Conservation (phyloP, 1,284 basidiomycete species). For the Leccinum fallax region DNA sequence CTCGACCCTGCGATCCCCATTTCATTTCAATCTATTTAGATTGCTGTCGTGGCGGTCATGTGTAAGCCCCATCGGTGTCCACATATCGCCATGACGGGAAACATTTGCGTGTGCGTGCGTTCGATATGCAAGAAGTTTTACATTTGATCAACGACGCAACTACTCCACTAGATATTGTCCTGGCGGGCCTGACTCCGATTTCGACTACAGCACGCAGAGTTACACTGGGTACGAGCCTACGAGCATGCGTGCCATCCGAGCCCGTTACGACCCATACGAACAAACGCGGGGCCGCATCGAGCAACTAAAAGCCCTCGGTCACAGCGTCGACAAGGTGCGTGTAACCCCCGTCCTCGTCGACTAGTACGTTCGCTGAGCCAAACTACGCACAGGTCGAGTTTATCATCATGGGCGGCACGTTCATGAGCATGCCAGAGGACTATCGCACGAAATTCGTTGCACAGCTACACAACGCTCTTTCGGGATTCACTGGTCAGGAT, state of each 20-base stretch:
- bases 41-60: slow-evolving; percentile 99
- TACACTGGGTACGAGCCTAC: slow-evolving; percentile 98
- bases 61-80: slow-evolving; percentile 99
- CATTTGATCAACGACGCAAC: slow-evolving; percentile 1
- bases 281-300: slow-evolving; percentile 95
- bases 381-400: slow-evolving; percentile 78
- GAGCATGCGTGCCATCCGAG: slow-evolving; percentile 98
- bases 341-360: neutral
- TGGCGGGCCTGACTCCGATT: slow-evolving; percentile 98
- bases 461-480: slow-evolving; percentile 95
- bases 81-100: slow-evolving; percentile 99
- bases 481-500: slow-evolving; percentile 91
- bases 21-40: slow-evolving; percentile 47
- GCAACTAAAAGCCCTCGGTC: slow-evolving; percentile 92
- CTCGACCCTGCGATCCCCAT: neutral
- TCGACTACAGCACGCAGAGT: slow-evolving; percentile 99
- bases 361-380: slow-evolving; percentile 56
- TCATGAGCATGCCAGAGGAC: slow-evolving; percentile 99
- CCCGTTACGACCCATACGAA: slow-evolving; percentile 98
- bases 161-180: slow-evolving; percentile 83
- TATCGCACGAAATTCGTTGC: slow-evolving; percentile 90
- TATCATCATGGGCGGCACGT: slow-evolving; percentile 99
- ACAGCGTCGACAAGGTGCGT: slow-evolving; percentile 92
- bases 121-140: slow-evolving; percentile 1
- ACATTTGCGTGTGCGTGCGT: slow-evolving; percentile 88